Evolutionary conservation across 306 rosid genomes (phyloP).

Genomic region (Castanea sativa): DNA sequence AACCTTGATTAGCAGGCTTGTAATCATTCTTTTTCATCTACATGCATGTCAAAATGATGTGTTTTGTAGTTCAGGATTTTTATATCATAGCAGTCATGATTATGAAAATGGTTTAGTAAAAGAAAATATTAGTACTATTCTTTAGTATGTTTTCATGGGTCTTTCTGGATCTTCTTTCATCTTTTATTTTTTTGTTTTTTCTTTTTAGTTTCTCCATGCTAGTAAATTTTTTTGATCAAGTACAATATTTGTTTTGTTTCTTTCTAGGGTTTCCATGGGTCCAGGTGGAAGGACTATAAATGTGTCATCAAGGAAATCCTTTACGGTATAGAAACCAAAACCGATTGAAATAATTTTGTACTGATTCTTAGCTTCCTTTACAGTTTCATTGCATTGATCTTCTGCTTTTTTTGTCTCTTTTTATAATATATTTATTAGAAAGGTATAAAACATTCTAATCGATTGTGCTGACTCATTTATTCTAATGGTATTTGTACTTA

Average conservation of each 20-base stretch:
- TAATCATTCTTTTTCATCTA: not conserved
- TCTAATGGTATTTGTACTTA: not conserved
- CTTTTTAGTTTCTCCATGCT: not conserved
- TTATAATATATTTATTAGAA: not conserved
- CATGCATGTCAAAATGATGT: not conserved
- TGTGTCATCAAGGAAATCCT: slow-evolving; percentile 50
- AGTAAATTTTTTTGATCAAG: slow-evolving; percentile 4
- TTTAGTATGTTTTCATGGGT: not conserved
- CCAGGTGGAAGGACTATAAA: slow-evolving; percentile 33
- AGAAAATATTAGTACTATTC: not conserved
- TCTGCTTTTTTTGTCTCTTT: not conserved
- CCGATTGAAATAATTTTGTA: not conserved
- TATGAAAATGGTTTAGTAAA: not conserved
- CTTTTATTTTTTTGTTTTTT: not conserved
- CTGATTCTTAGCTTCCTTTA: not conserved
- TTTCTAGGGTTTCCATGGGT: slow-evolving; percentile 51
- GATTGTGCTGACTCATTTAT: not conserved
- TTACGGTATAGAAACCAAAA: slow-evolving; percentile 44
- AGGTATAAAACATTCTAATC: not conserved
- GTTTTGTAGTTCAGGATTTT: not conserved
- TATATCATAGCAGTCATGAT: not conserved
- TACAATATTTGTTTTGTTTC: slow-evolving; percentile 10
- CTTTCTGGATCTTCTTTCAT: not conserved
- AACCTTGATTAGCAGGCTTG: not conserved
- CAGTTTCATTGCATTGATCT: not conserved